These are phyloP conservation scores for Trametes meyenii DNA, from an alignment of 768 basidiomycete species.

Conservation along the genomic window DNA sequence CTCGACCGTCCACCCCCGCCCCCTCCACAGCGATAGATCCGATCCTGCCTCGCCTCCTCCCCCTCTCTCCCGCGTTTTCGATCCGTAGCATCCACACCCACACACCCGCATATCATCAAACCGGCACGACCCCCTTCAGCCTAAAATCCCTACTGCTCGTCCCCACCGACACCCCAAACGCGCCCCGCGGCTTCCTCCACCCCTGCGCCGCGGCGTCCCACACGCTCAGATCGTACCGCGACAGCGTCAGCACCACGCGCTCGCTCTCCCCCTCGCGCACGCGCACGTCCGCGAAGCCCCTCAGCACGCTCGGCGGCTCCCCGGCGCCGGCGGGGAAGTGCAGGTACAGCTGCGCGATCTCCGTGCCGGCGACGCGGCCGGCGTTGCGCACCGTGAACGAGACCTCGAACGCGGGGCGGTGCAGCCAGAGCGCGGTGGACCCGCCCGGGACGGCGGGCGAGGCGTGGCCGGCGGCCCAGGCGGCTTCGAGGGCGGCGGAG, in stretches of 20 bases:
- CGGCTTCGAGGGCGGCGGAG: slow-evolving; percentile 43
- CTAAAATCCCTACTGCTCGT: slow-evolving; percentile 67
- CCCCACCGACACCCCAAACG: slow-evolving; percentile 64
- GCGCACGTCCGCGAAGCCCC: slow-evolving; percentile 67
- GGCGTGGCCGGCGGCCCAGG: slow-evolving; percentile 64
- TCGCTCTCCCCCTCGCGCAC: slow-evolving; percentile 50
- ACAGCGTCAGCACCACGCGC: slow-evolving; percentile 57
- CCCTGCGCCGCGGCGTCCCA: slow-evolving; percentile 78
- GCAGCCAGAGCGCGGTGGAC: slow-evolving; percentile 68
- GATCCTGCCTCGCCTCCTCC: background rate
- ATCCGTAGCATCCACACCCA: background rate
- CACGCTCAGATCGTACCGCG: slow-evolving; percentile 70
- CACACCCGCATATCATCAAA: slow-evolving; percentile 12
- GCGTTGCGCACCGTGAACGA: slow-evolving; percentile 69
- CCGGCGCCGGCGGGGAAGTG: slow-evolving; percentile 58
- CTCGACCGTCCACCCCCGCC: too few species aligned
- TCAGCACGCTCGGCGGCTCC: slow-evolving; percentile 70
- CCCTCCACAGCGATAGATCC: too few species aligned
- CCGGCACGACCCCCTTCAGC: slow-evolving; percentile 46
- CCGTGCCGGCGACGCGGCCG: slow-evolving; percentile 53
- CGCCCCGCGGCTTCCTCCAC: slow-evolving; percentile 71
- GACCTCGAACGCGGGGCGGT: slow-evolving; percentile 63
- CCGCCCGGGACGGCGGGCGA: slow-evolving; percentile 59
- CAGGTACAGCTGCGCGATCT: slow-evolving; percentile 79
- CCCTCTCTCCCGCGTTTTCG: background rate